Percentiles rank a stretch among this genome's conserved stretches.
Conservation (phyloP, 768 basidiomycete species). For the Russula sp. region DNA sequence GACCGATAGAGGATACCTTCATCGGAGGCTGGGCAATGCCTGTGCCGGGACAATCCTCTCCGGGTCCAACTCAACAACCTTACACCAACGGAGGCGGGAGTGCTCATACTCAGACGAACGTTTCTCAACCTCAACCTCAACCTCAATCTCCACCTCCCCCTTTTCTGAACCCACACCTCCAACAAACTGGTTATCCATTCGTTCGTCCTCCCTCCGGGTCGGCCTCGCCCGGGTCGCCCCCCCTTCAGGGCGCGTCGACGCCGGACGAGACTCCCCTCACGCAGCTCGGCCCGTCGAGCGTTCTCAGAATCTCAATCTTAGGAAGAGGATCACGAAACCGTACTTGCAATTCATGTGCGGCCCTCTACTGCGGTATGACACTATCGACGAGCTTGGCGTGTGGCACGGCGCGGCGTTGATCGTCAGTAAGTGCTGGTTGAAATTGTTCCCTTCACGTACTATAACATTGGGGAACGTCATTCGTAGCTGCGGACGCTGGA, state of each 20-base stretch:
- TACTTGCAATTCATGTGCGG: conserved; percentile 91
- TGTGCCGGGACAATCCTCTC: conserved; percentile 34
- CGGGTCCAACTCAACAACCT: conserved; percentile 50
- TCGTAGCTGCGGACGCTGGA: conserved; percentile 69
- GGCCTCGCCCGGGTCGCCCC: too few relatives aligned
- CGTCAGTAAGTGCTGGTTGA: conserved; percentile 64
- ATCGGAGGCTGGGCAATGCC: conserved; percentile 53
- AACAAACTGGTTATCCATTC: conserved; percentile 22
- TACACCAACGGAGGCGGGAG: conserved; percentile 40
- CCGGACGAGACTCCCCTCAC: conserved; percentile 41
- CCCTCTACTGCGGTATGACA: conserved; percentile 87
- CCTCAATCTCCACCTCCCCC: neutral
- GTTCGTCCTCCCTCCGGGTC: neutral
- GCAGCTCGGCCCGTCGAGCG: conserved; percentile 60
- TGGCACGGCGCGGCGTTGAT: conserved; percentile 90
- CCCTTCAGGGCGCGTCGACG: conserved; percentile 24
- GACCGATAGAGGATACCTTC: conserved; percentile 60
- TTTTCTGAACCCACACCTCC: conserved; percentile 10
- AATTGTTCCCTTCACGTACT: neutral
- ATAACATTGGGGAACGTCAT: neutral
- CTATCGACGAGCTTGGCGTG: conserved; percentile 69
- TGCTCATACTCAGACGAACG: neutral
- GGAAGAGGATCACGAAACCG: conserved; percentile 69
- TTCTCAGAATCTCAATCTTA: conserved; percentile 46
- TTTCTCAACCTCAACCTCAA: neutral